phyloP scores from a whole-genome alignment of 2,329 filamentous ascomycete genomes.

The Plenodomus lindquistii region DNA sequence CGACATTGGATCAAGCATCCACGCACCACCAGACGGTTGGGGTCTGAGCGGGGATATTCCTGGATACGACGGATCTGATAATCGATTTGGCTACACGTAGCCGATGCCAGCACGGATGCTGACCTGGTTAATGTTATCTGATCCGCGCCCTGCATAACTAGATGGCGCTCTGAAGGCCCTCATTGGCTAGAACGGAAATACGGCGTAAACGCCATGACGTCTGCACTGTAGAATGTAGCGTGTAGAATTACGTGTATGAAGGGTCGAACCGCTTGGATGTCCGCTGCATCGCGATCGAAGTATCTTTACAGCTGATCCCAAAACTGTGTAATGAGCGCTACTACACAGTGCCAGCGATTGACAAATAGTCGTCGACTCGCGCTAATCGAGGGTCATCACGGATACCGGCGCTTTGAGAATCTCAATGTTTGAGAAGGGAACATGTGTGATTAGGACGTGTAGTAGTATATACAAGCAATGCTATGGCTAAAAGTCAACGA shows the following conservation, averaged over 20 bases:
- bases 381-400: no score
- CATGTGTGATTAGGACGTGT: background rate
- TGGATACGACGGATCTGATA: conserved; percentile 12
- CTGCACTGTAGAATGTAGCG: background rate
- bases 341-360: no score
- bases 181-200: conserved; percentile 3
- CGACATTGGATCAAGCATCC: background rate
- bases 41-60: conserved; percentile 6
- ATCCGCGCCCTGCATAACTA: conserved; percentile 32
- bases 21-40: background rate
- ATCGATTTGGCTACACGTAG: background rate
- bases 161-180: background rate
- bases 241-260: background rate
- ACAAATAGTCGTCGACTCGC: no score
- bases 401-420: no score
- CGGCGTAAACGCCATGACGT: conserved; percentile 12
- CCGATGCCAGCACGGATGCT: background rate
- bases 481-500: background rate
- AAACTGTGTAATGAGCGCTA: background rate
- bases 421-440: background rate
- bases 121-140: conserved; percentile 36
- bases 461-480: background rate
- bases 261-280: background rate
- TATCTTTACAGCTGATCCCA: background rate
- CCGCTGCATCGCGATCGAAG: background rate